Evolutionary conservation across 805 yeast species (phyloP), one percentile per base, ranked within the genome.

Genomic region (Jamesozyma spencerorum): DNA sequence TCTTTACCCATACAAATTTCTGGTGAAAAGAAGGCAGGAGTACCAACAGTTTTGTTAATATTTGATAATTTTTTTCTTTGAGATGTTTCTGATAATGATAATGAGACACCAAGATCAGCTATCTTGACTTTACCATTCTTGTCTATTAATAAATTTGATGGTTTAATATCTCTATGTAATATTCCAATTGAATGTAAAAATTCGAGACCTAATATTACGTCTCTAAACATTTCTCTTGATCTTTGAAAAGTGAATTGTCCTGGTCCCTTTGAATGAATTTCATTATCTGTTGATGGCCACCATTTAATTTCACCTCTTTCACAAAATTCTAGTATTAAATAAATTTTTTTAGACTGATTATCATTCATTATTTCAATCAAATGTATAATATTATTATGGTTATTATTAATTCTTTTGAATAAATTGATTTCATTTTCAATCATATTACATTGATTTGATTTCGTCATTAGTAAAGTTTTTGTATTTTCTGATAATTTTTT

Each of bases 1-100:
- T 55, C 59, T 28, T 54, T 58, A 1, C 84, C 79, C 40, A 72
- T 70, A 56, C 96, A 88, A 36, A 88, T 69, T 58, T 92, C 99
- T 0, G 96, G 96, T 0, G 97, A 95, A 54, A 87, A 81, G 60
- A 90, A 90, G 0, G 96, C 97, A 2, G 97, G 97, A 0, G 97
- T 90, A 4, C 97, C 98, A 0, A 94, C 97, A 0, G 97, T 90
- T 60, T 88, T 90, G 1, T 96, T 94, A 46, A 90, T 68, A 51
- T 90, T 97, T 41, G 79, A 66, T 46, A 87, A 96, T 48, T 74
- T 69, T 3, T 38, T 46, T 69, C 3, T 38, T 46, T 5, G 35
- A 15, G 18, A 15, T 7, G 26, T 36, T 52, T 3, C 70, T 11
- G 31, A 33, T 4, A 44, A 29, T 28, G 39, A 34, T 61, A 85